Base-by-base conservation (phyloP, 148 eudicot species). In the Vaccinium vitisidaea region DNA sequence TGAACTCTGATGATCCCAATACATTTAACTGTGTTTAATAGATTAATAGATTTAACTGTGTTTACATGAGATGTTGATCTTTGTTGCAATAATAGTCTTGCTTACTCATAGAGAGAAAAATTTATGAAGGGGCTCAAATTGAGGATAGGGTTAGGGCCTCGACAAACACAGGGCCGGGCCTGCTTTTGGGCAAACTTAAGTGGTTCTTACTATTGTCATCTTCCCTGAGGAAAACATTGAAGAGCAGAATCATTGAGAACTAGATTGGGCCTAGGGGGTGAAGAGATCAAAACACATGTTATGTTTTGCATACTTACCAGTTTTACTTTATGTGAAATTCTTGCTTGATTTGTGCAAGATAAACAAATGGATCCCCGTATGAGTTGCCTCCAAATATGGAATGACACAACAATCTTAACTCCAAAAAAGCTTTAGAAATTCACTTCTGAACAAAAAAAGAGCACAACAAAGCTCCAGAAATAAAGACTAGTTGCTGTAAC, bases 191-290 rank as follows among this genome's bases (percentile, higher is more conserved):
- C 79, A 76, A 76, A n/a, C 15, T 49, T 49, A n/a, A n/a, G 14
- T n/a, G 53, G 55, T 48, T n/a, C 46, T 43, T 43, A 43, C 46
- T 43, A 5, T 43, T 43, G 46, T 25, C 58, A 52, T 50, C 59
- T 50, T 77, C 80, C 80, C 80, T 9, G 6, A 77, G 80, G 23
- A 77, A 50, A 75, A 27, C 25, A 75, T 46, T 48, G 55, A 19
- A 75, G 79, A 46, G 79, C 23, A 14, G 71, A 25, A 25, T 65
- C 71, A 5, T 65, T 1, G 13, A 52, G 54, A 52, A 10, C 54
- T 52, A 52, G 54, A 52, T 4, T 43, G 46, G 46, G 25, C 25
- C 21, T 21, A 5, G 46, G 67, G 67, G 25, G 27, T 61, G 67
- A 61, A 61, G 7, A 59, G 63, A 9, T 23, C 67, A 19, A 59